Base-by-base conservation (phyloP, 2,329 filamentous ascomycete genomes). In the Lasiodiplodia citricola region DNA sequence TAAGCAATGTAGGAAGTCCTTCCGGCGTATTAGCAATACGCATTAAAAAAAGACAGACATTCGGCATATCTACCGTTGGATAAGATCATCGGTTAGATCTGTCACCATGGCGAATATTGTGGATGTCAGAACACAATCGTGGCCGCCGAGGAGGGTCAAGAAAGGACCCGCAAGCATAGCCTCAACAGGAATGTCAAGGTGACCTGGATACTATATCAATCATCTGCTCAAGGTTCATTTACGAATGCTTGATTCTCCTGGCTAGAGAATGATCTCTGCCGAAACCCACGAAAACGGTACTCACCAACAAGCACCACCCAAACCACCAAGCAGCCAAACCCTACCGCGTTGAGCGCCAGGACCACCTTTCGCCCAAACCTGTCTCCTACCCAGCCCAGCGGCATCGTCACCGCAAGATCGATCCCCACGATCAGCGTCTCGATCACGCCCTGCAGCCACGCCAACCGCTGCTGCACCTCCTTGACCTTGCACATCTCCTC, bases 401-500 rank as follows among this genome's bases (percentile, higher is more conserved):
- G 78, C 58, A 80, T 75, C 2, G 77, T 79, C 8, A 79, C 76
- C 3, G 77, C 18, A 44, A 79, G 77, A 70, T 80, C 77, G 76
- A 51, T 57, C 1, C 78, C 73, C 21, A 79, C 75, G n/a, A 74
- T 66, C 16, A 76, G 75, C 8, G 79, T 79, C 62, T 80, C 79
- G 74, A 80, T 78, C 37, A 77, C 75, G 0, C 87, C 87, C 68
- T 86, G 84, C 4, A 88, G 79, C 79, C 83, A 83, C 2, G 86
- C 87, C 10, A 88, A 77, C 18, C 78, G 77, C 67, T 83, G 78
- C 73, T 88, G 86, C 5, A 88, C 80, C 14, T 74, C 74, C 68
- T 87, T 81, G 11, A 85, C 74, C 73, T 89, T 89, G 75, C 87
- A 89, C 3, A 86, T 73, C 68, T 80, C 76, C 74, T 89, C 87